Percentiles rank a stretch among this genome's conserved stretches.
Conservation (phyloP, 495 filamentous ascomycete genomes). For the Tuber melanosporum region DNA sequence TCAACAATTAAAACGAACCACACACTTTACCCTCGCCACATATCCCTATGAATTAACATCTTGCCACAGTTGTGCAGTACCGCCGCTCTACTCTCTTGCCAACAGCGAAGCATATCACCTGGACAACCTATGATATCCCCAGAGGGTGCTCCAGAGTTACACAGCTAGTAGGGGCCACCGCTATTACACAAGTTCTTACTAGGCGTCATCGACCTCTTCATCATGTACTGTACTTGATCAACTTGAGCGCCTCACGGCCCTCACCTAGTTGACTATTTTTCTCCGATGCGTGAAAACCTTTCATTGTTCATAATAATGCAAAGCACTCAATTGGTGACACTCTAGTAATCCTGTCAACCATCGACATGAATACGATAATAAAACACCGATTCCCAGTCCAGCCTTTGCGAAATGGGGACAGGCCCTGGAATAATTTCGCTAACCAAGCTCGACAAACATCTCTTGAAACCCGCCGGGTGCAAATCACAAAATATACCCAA, state of each 20-base stretch:
- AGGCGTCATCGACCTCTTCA: not conserved
- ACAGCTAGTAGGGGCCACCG: not conserved
- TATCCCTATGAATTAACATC: not conserved
- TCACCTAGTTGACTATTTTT: not conserved
- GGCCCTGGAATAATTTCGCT: not conserved
- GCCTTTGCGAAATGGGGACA: not conserved
- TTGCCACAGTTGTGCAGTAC: not conserved
- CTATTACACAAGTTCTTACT: not conserved
- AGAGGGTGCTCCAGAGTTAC: not conserved
- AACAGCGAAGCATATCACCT: not conserved
- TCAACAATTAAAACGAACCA: not conserved
- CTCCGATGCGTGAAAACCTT: not conserved
- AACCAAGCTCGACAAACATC: not conserved
- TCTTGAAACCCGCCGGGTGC: not conserved
- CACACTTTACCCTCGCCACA: not conserved
- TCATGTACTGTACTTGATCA: not conserved
- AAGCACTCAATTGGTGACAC: not conserved
- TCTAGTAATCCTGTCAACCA: not conserved
- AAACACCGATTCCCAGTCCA: not conserved
- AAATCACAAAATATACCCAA: not conserved
- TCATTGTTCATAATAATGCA: not conserved
- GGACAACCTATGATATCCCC: not conserved
- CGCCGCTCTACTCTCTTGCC: not conserved
- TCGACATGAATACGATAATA: not conserved
- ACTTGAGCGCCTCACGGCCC: not conserved